Base-by-base conservation (phyloP, 2,329 filamentous ascomycete genomes). In the Endocalyx cinctus region DNA sequence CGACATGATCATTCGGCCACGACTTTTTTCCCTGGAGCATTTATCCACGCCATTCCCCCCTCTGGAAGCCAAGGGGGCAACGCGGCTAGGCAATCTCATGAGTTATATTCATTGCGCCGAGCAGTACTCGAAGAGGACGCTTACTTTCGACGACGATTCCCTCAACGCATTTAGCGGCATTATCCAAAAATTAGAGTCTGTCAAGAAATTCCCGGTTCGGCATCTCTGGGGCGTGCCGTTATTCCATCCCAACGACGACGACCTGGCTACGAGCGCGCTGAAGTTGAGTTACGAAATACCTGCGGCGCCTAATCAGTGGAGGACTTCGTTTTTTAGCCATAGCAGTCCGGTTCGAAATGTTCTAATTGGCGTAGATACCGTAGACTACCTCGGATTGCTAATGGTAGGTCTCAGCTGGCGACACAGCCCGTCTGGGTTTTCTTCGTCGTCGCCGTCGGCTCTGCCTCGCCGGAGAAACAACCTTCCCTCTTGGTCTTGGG, bases 161-260 rank as follows among this genome's bases (percentile, higher is more conserved):
- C 42, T 41, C 6, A 33, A 27, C 12, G 42, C 43, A 3, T 37
- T 46, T 16, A 37, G 28, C 7, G 43, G 43, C 3, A 43, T 47
- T 6, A 42, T 47, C 5, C 18, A 29, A 25, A 25, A 35, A 15
- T 17, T 45, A 6, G 31, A 39, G 25, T 36, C 37, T 12, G 26
- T 20, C 4, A 20, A 30, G 7, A 18, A 17, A 2, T 45, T 35
- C 18, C 42, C 42, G n/a, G 37, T 47, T 2, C 27, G 35, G 4
- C 42, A 47, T 29, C 33, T 43, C 8, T 45, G 36, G 42, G 44
- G 39, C 12, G 29, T 38, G 12, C 42, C 42, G 2, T 38, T 40
- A 8, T 42, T 42, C 14, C 34, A 36, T 14, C 42, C 26, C 1
- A 34, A 33, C 22, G 37, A 40, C 11, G 39, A 42, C 15, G 10